These are phyloP conservation scores for Trichoderma brevicompactum DNA, from an alignment of 2,329 filamentous ascomycete genomes.

Conservation along the genomic window DNA sequence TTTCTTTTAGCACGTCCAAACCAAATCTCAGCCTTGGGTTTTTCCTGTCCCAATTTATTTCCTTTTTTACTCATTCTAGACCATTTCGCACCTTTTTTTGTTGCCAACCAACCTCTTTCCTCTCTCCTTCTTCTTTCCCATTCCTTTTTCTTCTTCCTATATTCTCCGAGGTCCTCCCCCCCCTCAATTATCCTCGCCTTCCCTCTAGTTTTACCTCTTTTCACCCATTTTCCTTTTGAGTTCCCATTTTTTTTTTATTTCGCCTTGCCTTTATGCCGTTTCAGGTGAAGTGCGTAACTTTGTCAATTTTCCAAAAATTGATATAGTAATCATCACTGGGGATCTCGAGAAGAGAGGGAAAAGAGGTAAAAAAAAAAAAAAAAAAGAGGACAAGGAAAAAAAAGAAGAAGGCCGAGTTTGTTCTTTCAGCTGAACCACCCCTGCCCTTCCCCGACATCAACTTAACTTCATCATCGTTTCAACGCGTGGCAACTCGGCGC, in stretches of 20 bases:
- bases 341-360: no score
- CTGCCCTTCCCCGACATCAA: slow-evolving; percentile 8
- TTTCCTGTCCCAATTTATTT: slow-evolving; percentile 34
- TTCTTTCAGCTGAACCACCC: neutral
- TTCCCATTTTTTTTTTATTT: no score
- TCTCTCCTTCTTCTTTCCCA: neutral
- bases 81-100: neutral
- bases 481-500: slow-evolving; percentile 26
- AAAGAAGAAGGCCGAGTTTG: neutral
- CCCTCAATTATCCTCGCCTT: neutral
- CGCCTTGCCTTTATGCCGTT: no score
- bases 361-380: no score
- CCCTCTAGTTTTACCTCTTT: neutral
- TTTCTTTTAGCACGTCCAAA: slow-evolving; percentile 25
- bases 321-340: no score
- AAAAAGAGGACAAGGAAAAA: no score
- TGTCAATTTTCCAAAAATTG: no score
- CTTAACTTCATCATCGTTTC: slow-evolving; percentile 1
- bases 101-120: neutral
- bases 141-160: neutral
- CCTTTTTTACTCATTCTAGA: slow-evolving; percentile 15
- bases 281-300: no score
- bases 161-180: neutral
- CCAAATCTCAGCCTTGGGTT: slow-evolving; percentile 32
- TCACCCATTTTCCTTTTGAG: neutral